These are phyloP conservation scores for Trichophaea hybrida DNA, from an alignment of 2,329 filamentous ascomycete species.

Conservation along the genomic window DNA sequence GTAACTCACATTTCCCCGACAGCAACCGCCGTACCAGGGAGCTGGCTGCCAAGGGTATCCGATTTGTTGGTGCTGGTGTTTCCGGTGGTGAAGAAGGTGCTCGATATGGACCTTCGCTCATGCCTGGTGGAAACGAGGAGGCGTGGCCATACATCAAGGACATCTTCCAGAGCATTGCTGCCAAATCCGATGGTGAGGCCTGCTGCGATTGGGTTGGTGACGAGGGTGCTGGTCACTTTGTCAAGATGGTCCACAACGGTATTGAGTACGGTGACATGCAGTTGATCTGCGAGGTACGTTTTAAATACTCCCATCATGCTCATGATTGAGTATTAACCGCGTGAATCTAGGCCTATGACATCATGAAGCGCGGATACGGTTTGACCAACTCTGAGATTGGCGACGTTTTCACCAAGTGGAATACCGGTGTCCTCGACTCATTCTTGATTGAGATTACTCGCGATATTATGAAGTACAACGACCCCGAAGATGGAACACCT, in stretches of 20 bases:
- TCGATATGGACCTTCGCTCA: slow-evolving; percentile 89
- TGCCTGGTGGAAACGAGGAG: slow-evolving; percentile 97
- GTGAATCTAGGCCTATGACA: slow-evolving; percentile 72
- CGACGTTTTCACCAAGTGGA: slow-evolving; percentile 89
- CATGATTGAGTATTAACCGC: not conserved
- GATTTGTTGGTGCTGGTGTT: slow-evolving; percentile 92
- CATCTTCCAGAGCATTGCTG: slow-evolving; percentile 92
- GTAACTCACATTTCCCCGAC: slow-evolving; percentile 98
- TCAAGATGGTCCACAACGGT: slow-evolving; percentile 99
- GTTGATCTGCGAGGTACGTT: slow-evolving; percentile 85
- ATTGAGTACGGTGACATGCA: slow-evolving; percentile 99
- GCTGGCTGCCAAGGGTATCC: slow-evolving; percentile 71
- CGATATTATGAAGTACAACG: slow-evolving; percentile 96
- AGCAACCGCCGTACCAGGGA: slow-evolving; percentile 94
- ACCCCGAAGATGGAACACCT: slow-evolving; percentile 66
- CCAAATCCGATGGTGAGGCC: slow-evolving; percentile 91
- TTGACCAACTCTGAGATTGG: slow-evolving; percentile 87
- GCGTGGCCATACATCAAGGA: slow-evolving; percentile 98
- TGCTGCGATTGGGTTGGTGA: slow-evolving; percentile 99
- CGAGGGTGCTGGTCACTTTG: slow-evolving; percentile 98
- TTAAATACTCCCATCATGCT: not conserved
- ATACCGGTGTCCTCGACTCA: slow-evolving; percentile 94
- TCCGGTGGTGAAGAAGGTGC: slow-evolving; percentile 99
- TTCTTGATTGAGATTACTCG: slow-evolving; percentile 99
- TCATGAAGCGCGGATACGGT: slow-evolving; percentile 95